Evolutionary conservation across 352 stramenopile genomes (phyloP), one percentile per base, ranked within the genome.

Genomic region (Peronospora destructor): DNA sequence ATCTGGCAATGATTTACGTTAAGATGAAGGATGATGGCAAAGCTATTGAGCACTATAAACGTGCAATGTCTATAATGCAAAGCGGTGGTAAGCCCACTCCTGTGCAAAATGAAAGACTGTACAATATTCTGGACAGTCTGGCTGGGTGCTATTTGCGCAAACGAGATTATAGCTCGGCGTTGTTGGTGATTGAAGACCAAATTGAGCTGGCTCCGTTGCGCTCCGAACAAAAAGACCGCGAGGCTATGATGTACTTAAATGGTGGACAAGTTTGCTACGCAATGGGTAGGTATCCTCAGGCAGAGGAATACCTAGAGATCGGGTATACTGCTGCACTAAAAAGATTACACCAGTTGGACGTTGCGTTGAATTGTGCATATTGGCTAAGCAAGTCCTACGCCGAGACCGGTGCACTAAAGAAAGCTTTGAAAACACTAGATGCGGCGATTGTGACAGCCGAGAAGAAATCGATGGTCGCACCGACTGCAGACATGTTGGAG

Each of bases 1-100:
- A n/a, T n/a, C n/a, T n/a, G n/a, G n/a, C n/a, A n/a, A n/a, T n/a
- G n/a, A n/a, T n/a, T n/a, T n/a, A n/a, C n/a, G n/a, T n/a, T n/a
- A n/a, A 23, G 19, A 23, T 23, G 19, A 23, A 78, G 16, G 64
- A 82, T 53, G 67, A 85, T 38, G 53, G 65, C 17, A 71, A 76
- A 28, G 77, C 77, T 5, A 76, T 85, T 34, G 66, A 79, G 36
- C 74, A 85, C 51, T 88, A 81, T 39, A 72, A 69, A 23, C 59
- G 55, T n/a, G 73, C 77, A 2, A 72, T 86, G 29, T 21, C 73
- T 29, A 55, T 76, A 17, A 60, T 58, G 38, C 55, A 57, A 26
- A 76, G 57, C 43, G 37, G 49, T 4, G 19, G 19, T 4, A 23
- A 64, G 25, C 52, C 55, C 9, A 49, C 57, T 5, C 36, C 61